Evolutionary conservation across 2,329 filamentous ascomycete species (phyloP).

Genomic region (Fonsecaea pugnacius): DNA sequence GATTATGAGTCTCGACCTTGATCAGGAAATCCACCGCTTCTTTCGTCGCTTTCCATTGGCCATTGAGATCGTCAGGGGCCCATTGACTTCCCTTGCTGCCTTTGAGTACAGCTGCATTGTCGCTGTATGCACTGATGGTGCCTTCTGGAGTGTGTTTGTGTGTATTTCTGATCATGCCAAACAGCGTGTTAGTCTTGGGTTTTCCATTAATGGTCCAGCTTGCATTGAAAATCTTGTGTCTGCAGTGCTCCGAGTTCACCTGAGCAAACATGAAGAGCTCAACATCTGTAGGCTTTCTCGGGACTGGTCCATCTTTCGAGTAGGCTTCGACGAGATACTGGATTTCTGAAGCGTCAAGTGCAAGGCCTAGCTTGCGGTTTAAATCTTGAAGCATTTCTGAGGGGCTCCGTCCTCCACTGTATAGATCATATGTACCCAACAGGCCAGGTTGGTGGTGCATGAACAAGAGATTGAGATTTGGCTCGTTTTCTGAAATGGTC

Average conservation of each 20-base stretch:
- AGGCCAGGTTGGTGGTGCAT: slow-evolving; percentile 67
- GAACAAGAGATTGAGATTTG: slow-evolving; percentile 77
- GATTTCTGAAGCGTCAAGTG: slow-evolving; percentile 85
- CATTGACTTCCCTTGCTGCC: slow-evolving; percentile 76
- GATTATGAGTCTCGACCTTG: slow-evolving; percentile 98
- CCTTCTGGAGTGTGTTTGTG: slow-evolving; percentile 76
- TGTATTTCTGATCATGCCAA: slow-evolving; percentile 96
- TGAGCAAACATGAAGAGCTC: slow-evolving; percentile 99
- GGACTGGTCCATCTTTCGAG: slow-evolving; percentile 63
- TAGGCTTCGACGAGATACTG: slow-evolving; percentile 90
- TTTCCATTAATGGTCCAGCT: slow-evolving; percentile 92
- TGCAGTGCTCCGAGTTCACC: slow-evolving; percentile 95
- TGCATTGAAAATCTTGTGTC: slow-evolving; percentile 93
- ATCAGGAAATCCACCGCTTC: slow-evolving; percentile 85
- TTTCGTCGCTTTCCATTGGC: slow-evolving; percentile 83
- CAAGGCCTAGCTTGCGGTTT: slow-evolving; percentile 81
- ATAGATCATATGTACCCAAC: slow-evolving; percentile 76
- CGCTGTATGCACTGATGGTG: slow-evolving; percentile 95
- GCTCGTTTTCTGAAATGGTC: slow-evolving; percentile 68
- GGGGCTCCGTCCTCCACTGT: slow-evolving; percentile 66
- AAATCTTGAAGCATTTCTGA: slow-evolving; percentile 76
- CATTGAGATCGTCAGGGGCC: slow-evolving; percentile 84
- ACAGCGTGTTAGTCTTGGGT: slow-evolving; percentile 77
- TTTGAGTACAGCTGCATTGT: slow-evolving; percentile 92
- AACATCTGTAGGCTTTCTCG: slow-evolving; percentile 76